Evolutionary conservation across 257 asterid genomes (phyloP).

Genomic region (Osmanthus fragrans): DNA sequence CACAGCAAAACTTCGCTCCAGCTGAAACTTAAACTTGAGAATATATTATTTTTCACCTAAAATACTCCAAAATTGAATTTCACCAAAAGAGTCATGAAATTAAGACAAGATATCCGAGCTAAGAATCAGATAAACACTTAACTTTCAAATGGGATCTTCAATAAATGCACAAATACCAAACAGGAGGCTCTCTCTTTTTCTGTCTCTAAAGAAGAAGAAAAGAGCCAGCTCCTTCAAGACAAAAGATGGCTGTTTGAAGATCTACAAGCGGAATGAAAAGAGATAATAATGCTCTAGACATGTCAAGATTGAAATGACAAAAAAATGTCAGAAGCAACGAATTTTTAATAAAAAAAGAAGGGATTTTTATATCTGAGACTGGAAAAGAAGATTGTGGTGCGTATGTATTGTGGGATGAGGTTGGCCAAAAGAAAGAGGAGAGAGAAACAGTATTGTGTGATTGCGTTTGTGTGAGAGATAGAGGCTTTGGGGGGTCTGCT

Average conservation of each 20-base stretch:
- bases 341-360: not conserved
- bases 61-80: not conserved
- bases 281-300: not conserved
- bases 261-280: not conserved
- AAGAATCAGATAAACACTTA: not conserved
- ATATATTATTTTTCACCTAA: not conserved
- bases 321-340: not conserved
- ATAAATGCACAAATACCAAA: not conserved
- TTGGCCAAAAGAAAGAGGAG: not conserved
- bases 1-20: not conserved
- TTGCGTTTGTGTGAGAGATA: not conserved
- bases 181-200: conserved; percentile 5
- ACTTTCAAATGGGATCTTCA: conserved; percentile 4
- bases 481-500: not conserved
- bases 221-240: conserved; percentile 17
- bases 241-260: not conserved
- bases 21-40: conserved; percentile 13
- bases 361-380: not conserved
- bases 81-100: not conserved
- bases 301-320: not conserved
- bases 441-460: not conserved
- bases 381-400: not conserved
- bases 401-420: not conserved
- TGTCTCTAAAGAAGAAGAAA: conserved; percentile 22
- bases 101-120: not conserved